These are phyloP conservation scores for Lathyrus tuberosus DNA, from an alignment of 306 rosid genomes.

Conservation along the genomic window DNA sequence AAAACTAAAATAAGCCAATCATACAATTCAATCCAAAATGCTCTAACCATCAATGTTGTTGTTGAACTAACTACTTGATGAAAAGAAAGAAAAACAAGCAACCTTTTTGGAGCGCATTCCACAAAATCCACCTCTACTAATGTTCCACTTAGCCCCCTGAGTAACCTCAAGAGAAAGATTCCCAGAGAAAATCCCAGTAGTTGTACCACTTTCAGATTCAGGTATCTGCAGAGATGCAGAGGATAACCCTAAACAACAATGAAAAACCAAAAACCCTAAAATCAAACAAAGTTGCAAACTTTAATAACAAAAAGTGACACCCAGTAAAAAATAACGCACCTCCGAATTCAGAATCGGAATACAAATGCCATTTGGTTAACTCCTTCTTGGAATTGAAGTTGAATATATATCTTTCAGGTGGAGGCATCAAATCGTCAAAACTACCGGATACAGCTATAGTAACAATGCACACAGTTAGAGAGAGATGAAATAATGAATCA, in stretches of 20 bases:
- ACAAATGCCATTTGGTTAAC: conserved; percentile 84
- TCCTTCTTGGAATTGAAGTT: conserved; percentile 81
- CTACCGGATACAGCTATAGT: conserved; percentile 62
- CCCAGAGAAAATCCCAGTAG: conserved; percentile 78
- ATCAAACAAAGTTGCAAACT: conserved; percentile 16
- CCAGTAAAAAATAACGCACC: conserved; percentile 42
- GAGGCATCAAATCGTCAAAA: conserved; percentile 88
- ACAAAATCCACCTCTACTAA: conserved; percentile 78
- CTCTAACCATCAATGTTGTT: not conserved
- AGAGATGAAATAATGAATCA: not conserved
- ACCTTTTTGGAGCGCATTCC: conserved; percentile 98
- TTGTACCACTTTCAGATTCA: conserved; percentile 62
- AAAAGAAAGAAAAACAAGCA: conserved; percentile 12
- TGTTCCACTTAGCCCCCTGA: conserved; percentile 69
- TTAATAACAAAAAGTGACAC: not conserved
- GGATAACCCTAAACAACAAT: conserved; percentile 67
- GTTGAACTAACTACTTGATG: not conserved
- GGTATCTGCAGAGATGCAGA: conserved; percentile 84
- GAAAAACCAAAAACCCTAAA: conserved; percentile 22
- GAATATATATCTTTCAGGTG: conserved; percentile 76
- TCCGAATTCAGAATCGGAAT: conserved; percentile 93
- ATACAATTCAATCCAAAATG: conserved; percentile 12
- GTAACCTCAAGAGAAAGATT: conserved; percentile 73
- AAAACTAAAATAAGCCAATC: not conserved
- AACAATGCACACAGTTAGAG: conserved; percentile 18